phyloP scores from a whole-genome alignment of 2,329 filamentous ascomycete species.

The Ophiostoma ips region DNA sequence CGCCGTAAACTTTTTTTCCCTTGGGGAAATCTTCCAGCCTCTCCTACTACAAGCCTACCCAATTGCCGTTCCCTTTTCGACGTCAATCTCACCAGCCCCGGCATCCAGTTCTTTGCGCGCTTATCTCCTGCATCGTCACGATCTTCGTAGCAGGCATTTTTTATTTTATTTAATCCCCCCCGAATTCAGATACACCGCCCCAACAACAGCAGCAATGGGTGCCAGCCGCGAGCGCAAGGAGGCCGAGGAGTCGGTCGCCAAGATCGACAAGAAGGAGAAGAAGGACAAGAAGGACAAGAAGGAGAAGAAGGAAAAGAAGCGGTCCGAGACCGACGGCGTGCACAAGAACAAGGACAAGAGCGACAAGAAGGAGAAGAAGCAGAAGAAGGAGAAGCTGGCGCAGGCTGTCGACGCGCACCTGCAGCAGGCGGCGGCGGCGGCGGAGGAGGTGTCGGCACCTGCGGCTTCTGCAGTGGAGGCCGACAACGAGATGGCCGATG shows the following conservation, averaged over 20 bases:
- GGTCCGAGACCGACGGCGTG: slow-evolving; percentile 39
- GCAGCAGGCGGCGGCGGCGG: slow-evolving; percentile 29
- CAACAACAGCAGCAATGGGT: slow-evolving; percentile 6
- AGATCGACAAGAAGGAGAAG: slow-evolving; percentile 12
- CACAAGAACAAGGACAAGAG: slow-evolving; percentile 40
- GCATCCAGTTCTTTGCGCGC: not conserved
- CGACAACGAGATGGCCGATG: slow-evolving; percentile 30
- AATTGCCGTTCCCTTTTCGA: not conserved
- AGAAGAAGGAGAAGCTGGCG: slow-evolving; percentile 60
- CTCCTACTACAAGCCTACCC: not conserved
- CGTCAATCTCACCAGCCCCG: not conserved
- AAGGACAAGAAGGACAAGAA: slow-evolving; percentile 30
- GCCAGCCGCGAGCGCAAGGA: slow-evolving; percentile 13
- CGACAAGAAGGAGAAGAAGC: slow-evolving; percentile 53
- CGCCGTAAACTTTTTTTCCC: not conserved
- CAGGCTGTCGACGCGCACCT: slow-evolving; percentile 52
- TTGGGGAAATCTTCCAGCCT: not conserved
- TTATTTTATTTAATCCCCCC: not conserved
- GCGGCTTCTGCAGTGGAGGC: slow-evolving; percentile 16
- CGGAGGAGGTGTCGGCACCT: slow-evolving; percentile 20
- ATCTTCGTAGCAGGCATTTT: not conserved
- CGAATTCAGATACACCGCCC: not conserved
- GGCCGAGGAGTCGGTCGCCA: slow-evolving; percentile 11
- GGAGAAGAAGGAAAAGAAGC: slow-evolving; percentile 43
- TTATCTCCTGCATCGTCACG: not conserved